Evolutionary conservation across 345 rosid species (phyloP), one percentile per base, ranked within the genome.

Genomic region (Balakata baccata): DNA sequence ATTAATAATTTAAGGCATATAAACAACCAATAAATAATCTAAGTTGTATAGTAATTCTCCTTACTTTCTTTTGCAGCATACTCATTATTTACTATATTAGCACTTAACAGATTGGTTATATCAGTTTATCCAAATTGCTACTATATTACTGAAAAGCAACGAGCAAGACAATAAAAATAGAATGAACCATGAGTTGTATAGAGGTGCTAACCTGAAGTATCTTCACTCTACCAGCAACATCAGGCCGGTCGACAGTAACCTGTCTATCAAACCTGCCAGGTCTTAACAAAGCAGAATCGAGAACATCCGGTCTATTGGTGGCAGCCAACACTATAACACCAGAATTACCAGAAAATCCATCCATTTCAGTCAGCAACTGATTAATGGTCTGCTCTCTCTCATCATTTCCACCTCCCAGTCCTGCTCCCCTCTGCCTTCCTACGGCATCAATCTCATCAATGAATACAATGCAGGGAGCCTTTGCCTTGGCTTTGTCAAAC

Each of bases 281-380:
- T 73, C 98, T 86, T 83, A 92, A 76, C 81, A 92, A 76, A 34
- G 97, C 93, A 0, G 94, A 81, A 75, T 94, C 93, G 18, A 94
- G 93, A 80, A 90, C 96, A 74, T 94, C 97, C 0, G 96, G 93
- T 64, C 96, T 85, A 71, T 90, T 92, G 2, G 94, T 94, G 2
- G 98, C 98, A 3, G 94, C 97, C 92, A 94, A 80, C 7, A 92
- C 97, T 60, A 90, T 94, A 56, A 94, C 97, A 66, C 98, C 97
- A 0, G 96, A 87, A 62, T 94, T 94, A 3, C 96, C 96, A 0
- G 87, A 82, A 75, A 94, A 92, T 1, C 98, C 96, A 79, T 94
- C 98, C 97, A 94, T 94, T 76, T 94, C 98, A 2, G 96, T 92
- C 81, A 94, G 62, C 66, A 90, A 68, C 88, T 90, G 94, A 77